Base-by-base conservation (phyloP, 1,284 basidiomycete species). In the Apiotrichum veenhuisii region DNA sequence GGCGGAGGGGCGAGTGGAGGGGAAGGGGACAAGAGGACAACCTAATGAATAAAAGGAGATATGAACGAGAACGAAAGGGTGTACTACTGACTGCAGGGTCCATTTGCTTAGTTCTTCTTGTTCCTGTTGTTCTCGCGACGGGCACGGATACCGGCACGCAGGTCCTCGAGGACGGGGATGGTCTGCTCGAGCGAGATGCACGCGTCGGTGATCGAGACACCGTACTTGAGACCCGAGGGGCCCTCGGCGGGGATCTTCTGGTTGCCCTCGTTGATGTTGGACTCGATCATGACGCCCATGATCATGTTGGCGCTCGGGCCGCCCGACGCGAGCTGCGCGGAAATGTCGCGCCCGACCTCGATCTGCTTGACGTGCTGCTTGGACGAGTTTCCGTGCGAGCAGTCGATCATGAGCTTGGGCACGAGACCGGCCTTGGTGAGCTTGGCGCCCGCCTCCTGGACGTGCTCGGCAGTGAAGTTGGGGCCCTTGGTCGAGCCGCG, bases 281-380 rank as follows among this genome's bases (percentile, higher is more conserved):
- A 91, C 77, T 98, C 96, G 61, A 98, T 83, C 96, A 98, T 98
- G 59, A 96, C 92, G 58, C 95, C 95, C 83, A 96, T 88, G 65
- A 98, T 91, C 71, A 84, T 83, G 23, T 81, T 72, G 1, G 85
- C 81, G 0, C 89, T 91, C 53, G 90, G 86, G 37, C 66, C 81
- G 80, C 68, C 68, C 3, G 81, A 82, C 61, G 86, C 82, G 22
- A 91, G 78, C 80, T 92, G 88, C 43, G 79, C 78, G 23, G 87
- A 73, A 57, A 84, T 76, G 61, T 80, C 78, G 20, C 78, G 69
- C 25, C 80, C 80, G 37, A 83, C 82, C 50, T 78, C 71, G 43
- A 81, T 76, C 68, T 85, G 83, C 63, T 81, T 80, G 61, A 79
- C 73, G 68, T 83, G 82, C 71, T 84, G 80, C 77, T 85, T 85